These are phyloP conservation scores for Metschnikowia noctiluminum DNA, from an alignment of 805 yeast genomes.

Conservation along the genomic window DNA sequence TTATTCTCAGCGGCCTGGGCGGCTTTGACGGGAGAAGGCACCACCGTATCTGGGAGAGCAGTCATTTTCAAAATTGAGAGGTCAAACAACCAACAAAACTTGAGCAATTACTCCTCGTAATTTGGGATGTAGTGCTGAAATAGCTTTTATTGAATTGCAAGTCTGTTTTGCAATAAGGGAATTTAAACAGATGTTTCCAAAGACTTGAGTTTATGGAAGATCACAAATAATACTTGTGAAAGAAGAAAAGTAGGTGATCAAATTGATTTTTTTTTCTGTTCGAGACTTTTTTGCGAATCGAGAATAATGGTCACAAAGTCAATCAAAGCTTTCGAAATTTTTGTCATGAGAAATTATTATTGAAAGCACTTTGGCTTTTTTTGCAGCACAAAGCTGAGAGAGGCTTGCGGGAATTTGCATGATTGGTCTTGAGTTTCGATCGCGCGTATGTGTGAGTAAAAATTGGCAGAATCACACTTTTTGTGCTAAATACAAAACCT, in stretches of 20 bases:
- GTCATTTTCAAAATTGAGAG: neutral
- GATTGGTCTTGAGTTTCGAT: neutral
- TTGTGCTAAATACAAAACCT: no score
- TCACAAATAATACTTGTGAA: neutral
- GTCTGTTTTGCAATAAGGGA: neutral
- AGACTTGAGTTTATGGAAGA: neutral
- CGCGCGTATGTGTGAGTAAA: no score
- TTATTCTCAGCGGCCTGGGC: constrained; percentile 2
- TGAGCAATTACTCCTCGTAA: neutral
- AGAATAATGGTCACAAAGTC: neutral
- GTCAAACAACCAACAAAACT: neutral
- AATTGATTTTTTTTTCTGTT: no score
- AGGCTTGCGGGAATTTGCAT: neutral
- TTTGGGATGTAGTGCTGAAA: neutral
- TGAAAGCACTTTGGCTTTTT: no score
- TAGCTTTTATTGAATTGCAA: neutral
- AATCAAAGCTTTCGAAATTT: neutral
- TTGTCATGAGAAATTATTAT: no score
- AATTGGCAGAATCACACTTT: no score
- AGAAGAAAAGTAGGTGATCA: no score
- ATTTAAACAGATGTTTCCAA: neutral
- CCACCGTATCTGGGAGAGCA: neutral
- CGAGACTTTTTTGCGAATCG: neutral
- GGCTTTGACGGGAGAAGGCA: constrained; percentile 1
- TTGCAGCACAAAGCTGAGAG: neutral